phyloP scores from a whole-genome alignment of 495 filamentous ascomycete genomes.

The Hypoxylon fragiforme region DNA sequence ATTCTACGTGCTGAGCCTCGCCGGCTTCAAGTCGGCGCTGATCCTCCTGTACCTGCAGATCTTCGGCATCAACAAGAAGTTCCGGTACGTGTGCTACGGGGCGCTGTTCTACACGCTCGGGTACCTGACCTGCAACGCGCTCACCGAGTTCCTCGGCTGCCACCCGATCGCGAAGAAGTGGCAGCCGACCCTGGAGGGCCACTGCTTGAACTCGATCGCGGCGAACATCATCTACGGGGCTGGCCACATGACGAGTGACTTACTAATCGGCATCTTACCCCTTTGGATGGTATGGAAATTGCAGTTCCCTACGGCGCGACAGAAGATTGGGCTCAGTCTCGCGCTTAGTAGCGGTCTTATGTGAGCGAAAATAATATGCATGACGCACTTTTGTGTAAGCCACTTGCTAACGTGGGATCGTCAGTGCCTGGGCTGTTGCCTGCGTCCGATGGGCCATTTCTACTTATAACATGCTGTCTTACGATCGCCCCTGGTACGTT shows the following conservation, averaged over 20 bases:
- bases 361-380: conserved; percentile 26
- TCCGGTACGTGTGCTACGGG: conserved; percentile 44
- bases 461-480: conserved; percentile 36
- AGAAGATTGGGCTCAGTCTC: conserved; percentile 39
- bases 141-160: conserved; percentile 47
- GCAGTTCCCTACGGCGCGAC: conserved; percentile 29
- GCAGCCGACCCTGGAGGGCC: conserved; percentile 36
- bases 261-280: conserved; percentile 39
- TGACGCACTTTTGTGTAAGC: no score
- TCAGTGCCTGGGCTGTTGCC: conserved; percentile 44
- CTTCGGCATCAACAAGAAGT: conserved; percentile 42
- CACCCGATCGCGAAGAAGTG: conserved; percentile 44
- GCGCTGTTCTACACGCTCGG: conserved; percentile 47
- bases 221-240: conserved; percentile 37
- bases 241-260: conserved; percentile 34
- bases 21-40: conserved; percentile 47
- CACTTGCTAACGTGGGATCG: neutral
- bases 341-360: conserved; percentile 35
- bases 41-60: conserved; percentile 46
- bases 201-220: conserved; percentile 42
- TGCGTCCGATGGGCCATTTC: conserved; percentile 41
- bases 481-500: conserved; percentile 38
- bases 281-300: conserved; percentile 36
- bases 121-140: conserved; percentile 46
- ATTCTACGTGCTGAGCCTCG: conserved; percentile 42